Evolutionary conservation across 495 filamentous ascomycete genomes (phyloP).

Genomic region (Penicillium manginii): DNA sequence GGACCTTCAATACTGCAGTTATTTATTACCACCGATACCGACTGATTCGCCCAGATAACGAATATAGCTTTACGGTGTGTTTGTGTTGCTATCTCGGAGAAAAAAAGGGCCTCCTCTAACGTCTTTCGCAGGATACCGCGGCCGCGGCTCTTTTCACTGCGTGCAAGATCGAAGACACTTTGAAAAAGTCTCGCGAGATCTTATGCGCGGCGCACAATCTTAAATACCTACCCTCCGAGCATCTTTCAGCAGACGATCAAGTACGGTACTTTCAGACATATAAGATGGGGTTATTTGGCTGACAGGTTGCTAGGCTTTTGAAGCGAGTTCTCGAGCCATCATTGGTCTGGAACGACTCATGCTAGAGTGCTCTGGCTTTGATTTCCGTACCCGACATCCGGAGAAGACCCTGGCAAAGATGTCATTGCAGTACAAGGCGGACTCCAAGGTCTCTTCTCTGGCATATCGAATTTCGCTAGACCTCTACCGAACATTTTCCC

Average conservation of each 20-base stretch:
- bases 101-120: neutral
- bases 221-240: constrained; percentile 69
- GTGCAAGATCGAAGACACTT: constrained; percentile 96
- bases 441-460: constrained; percentile 56
- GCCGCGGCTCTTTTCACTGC: constrained; percentile 86
- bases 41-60: constrained; percentile 71
- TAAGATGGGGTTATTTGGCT: constrained; percentile 1
- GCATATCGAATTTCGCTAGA: constrained; percentile 85
- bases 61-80: constrained; percentile 63
- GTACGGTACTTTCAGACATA: constrained; percentile 44
- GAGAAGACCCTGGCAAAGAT: constrained; percentile 83
- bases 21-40: constrained; percentile 90
- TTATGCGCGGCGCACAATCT: constrained; percentile 88
- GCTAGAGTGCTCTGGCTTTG: constrained; percentile 90
- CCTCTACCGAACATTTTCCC: constrained; percentile 88
- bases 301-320: constrained; percentile 65
- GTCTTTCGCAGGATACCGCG: constrained; percentile 69
- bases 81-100: neutral
- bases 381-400: constrained; percentile 89
- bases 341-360: constrained; percentile 91
- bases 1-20: constrained; percentile 82
- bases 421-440: constrained; percentile 52
- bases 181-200: constrained; percentile 95
- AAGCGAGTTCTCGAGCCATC: constrained; percentile 71
- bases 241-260: constrained; percentile 79